Base-by-base conservation (phyloP, 805 yeast genomes). In the Barnettozyma wickerhamii region DNA sequence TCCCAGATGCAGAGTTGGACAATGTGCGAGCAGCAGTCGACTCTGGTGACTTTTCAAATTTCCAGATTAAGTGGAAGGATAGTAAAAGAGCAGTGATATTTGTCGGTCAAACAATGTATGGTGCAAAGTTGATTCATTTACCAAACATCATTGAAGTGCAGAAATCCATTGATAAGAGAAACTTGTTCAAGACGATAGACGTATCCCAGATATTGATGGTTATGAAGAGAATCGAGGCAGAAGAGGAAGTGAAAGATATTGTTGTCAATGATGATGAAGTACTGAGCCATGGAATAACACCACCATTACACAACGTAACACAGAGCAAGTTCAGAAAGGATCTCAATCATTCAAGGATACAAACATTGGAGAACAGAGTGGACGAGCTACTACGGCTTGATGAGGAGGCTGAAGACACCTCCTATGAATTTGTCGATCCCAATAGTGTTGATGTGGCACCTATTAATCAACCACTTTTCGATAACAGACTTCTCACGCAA, bases 91-190 rank as follows among this genome's bases (percentile, higher is more conserved):
- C 97, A 0, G 72, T 87, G 17, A 77, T 91, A 3, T 72, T 74
- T 18, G 73, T 93, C n/a, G 75, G 79, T 45, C 82, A 79, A 33
- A 72, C 77, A 12, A 60, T 79, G 46, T 91, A 85, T 59, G 88
- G 86, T 6, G 96, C 95, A 0, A 79, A 87, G 47, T 65, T 93
- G 27, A 77, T 93, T n/a, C 91, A 90, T 52, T 66, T 93, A 47
- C 99, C 99, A 0, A 86, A 96, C 0, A 63, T 90, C 4, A 75
- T 86, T 9, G 99, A 93, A 59, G 77, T 85, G 6, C 87, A 83
- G 59, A 93, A 93, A 62, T 81, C 96, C 5, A 76, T 90, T 19
- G 99, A 93, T 59, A 76, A 79, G 54, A 91, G 91, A 59, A 93
- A 88, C 56, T 75, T 93, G 19, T 82, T 84, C 66, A 93, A 93